These are phyloP conservation scores for Paraphoma chrysanthemicola DNA, from an alignment of 2,329 filamentous ascomycete species.

Conservation along the genomic window DNA sequence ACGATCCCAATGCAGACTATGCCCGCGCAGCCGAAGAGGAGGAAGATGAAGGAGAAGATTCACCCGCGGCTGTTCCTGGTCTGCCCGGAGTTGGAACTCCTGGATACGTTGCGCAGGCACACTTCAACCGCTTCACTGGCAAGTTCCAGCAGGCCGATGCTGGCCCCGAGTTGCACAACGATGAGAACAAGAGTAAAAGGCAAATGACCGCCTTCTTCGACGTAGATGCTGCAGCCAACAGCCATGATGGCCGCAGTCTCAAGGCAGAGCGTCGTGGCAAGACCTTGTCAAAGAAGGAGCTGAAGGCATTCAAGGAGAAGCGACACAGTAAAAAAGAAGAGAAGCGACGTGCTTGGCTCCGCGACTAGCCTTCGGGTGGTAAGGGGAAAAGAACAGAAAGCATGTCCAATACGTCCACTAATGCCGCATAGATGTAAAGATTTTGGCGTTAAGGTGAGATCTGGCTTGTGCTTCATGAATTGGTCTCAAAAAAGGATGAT, in stretches of 20 bases:
- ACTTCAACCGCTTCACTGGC: conserved; percentile 93
- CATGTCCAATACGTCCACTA: conserved; percentile 34
- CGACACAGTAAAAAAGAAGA: conserved; percentile 89
- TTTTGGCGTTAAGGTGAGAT: conserved; percentile 25
- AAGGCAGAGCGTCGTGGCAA: conserved; percentile 89
- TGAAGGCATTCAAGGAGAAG: conserved; percentile 93
- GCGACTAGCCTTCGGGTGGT: conserved; percentile 65
- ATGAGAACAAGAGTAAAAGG: conserved; percentile 83
- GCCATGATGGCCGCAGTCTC: conserved; percentile 86
- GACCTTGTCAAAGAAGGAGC: conserved; percentile 82
- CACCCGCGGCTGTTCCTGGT: conserved; percentile 36
- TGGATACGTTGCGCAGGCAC: conserved; percentile 70
- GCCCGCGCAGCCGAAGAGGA: conserved; percentile 61
- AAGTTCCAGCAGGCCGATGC: conserved; percentile 74
- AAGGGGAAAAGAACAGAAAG: conserved; percentile 31
- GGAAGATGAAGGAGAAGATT: conserved; percentile 41
- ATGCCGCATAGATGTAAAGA: conserved; percentile 27
- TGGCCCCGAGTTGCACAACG: conserved; percentile 78
- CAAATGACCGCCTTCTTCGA: conserved; percentile 97
- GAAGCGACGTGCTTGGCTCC: conserved; percentile 89
- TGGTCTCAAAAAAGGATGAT: conserved; percentile 2
- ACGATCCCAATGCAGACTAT: conserved; percentile 96
- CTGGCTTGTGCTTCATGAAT: conserved; percentile 6
- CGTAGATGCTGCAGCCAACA: conserved; percentile 90
- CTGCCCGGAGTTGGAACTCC: conserved; percentile 14